These are phyloP conservation scores for Colletotrichum sidae DNA, from an alignment of 2,329 filamentous ascomycete species.

Conservation along the genomic window DNA sequence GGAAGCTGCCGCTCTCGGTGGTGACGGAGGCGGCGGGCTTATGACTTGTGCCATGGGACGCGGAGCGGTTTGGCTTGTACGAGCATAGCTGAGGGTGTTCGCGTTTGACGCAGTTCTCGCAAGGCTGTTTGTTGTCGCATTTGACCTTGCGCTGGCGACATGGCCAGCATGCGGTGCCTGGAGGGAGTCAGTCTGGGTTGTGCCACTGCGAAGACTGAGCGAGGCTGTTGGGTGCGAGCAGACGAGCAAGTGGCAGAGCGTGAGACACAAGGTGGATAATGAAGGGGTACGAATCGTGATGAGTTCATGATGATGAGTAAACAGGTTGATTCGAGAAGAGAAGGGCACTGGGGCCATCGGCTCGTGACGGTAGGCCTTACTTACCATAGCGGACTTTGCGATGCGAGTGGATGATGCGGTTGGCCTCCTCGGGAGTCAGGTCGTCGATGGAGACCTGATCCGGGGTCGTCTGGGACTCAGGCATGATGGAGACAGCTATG, in stretches of 20 bases:
- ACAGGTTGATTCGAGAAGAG: neutral
- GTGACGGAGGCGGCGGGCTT: conserved; percentile 44
- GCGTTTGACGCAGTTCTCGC: conserved; percentile 75
- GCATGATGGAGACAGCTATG: conserved; percentile 48
- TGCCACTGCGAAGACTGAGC: no score
- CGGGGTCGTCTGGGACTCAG: conserved; percentile 57
- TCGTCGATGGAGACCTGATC: conserved; percentile 63
- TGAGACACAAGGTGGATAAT: neutral
- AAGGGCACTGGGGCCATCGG: no score
- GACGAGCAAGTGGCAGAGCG: neutral
- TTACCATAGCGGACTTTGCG: conserved; percentile 76
- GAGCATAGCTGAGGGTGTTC: conserved; percentile 74
- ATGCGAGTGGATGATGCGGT: conserved; percentile 76
- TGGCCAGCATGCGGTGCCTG: conserved; percentile 74
- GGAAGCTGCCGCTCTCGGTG: conserved; percentile 37
- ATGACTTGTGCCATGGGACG: conserved; percentile 41
- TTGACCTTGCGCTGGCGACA: conserved; percentile 77
- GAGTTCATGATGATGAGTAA: neutral
- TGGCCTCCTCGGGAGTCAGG: conserved; percentile 74
- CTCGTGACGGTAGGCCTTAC: conserved; percentile 42
- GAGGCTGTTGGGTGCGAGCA: neutral
- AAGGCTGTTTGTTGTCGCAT: conserved; percentile 76
- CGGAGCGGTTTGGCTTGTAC: conserved; percentile 71
- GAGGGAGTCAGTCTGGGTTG: conserved; percentile 9
- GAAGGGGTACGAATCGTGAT: neutral